Conservation (phyloP, 164 flowering plant species). For the Tinospora cordifolia region DNA sequence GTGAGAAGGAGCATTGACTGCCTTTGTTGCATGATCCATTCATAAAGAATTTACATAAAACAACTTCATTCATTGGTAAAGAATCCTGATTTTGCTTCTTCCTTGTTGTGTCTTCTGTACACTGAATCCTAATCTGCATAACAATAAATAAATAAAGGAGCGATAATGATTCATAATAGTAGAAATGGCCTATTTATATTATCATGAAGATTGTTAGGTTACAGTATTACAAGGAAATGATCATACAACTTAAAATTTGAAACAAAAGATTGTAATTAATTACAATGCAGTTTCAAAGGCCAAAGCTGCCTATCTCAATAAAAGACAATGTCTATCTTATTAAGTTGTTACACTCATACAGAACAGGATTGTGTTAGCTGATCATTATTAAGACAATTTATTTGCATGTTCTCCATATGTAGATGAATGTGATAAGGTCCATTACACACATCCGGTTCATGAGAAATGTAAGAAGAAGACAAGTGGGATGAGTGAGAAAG, state of each 20-base stretch:
- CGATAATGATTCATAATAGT: background rate
- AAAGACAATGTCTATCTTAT: background rate
- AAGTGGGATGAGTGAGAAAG: too few relatives aligned
- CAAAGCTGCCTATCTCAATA: background rate
- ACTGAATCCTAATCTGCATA: slow-evolving; percentile 53
- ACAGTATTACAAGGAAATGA: background rate
- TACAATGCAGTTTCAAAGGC: background rate
- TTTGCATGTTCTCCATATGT: too few relatives aligned
- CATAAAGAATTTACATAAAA: slow-evolving; percentile 53
- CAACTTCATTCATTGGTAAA: slow-evolving; percentile 22
- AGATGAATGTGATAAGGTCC: too few relatives aligned
- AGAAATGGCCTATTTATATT: background rate
- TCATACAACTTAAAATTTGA: background rate
- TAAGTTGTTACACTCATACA: background rate
- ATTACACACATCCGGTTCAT: too few relatives aligned
- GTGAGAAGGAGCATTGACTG: slow-evolving; percentile 60
- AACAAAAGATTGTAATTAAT: background rate
- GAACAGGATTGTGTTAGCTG: background rate
- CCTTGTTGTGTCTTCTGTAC: slow-evolving; percentile 26
- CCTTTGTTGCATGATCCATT: slow-evolving; percentile 74
- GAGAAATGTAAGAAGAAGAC: too few relatives aligned
- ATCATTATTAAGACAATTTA: background rate
- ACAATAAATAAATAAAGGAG: slow-evolving; percentile 14
- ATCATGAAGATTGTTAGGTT: background rate
- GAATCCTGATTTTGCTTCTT: slow-evolving; percentile 17